These are phyloP conservation scores for Ochromonas danica DNA, from an alignment of 108 stramenopile species.

Conservation along the genomic window DNA sequence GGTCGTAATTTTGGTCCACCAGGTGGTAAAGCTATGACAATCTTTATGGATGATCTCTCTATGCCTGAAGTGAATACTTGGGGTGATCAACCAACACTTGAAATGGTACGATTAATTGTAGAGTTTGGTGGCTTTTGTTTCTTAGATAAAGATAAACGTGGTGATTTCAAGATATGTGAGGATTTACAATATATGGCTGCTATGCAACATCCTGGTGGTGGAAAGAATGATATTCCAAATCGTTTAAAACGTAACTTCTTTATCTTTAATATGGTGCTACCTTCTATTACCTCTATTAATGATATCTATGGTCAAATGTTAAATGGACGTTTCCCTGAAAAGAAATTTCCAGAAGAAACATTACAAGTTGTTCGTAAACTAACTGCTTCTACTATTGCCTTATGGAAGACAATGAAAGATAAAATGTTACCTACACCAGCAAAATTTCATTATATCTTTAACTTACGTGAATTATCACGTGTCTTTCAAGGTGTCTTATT, in stretches of 20 bases:
- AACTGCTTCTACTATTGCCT: conserved; percentile 70
- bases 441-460: conserved; percentile 88
- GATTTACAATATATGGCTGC: conserved; percentile 78
- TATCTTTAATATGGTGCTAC: conserved; percentile 81
- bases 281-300: conserved; percentile 80
- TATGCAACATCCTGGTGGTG: conserved; percentile 84
- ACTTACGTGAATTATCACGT: conserved; percentile 80
- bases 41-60: conserved; percentile 81
- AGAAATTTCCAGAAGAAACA: conserved; percentile 44
- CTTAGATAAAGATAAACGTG: conserved; percentile 85
- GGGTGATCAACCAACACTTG: conserved; percentile 86
- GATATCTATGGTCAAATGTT: conserved; percentile 90
- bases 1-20: conserved; percentile 84
- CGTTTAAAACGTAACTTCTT: conserved; percentile 85
- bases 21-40: conserved; percentile 83
- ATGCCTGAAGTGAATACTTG: conserved; percentile 88
- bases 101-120: conserved; percentile 74
- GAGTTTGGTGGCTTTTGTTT: conserved; percentile 81
- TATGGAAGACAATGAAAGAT: conserved; percentile 74
- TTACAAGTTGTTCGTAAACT: conserved; percentile 64
- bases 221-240: conserved; percentile 84
- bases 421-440: conserved; percentile 86
- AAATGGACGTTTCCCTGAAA: conserved; percentile 64
- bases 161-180: conserved; percentile 83
- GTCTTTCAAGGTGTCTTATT: conserved; percentile 84